Percentiles rank a stretch among this genome's conserved stretches.
Conservation (phyloP, 2,329 filamentous ascomycete genomes). For the Lasiodiplodia hormozganensis region DNA sequence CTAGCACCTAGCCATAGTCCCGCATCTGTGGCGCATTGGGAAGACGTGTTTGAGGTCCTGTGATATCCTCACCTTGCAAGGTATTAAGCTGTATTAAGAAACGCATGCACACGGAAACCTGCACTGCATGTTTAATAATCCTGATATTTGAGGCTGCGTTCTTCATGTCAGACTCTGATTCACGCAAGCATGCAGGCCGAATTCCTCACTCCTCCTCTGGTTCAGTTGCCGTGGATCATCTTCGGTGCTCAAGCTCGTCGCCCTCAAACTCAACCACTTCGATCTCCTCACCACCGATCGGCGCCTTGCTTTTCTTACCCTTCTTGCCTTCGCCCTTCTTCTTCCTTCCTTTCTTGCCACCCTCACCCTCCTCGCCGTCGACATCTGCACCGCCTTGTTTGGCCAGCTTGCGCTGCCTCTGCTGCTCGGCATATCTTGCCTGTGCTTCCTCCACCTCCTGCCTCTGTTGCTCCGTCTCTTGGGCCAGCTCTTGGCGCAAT, state of each 20-base stretch:
- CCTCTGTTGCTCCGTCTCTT: constrained; percentile 38
- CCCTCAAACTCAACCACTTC: constrained; percentile 33
- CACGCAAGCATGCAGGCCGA: not conserved
- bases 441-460: constrained; percentile 45
- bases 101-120: not conserved
- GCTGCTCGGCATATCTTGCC: constrained; percentile 44
- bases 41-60: not conserved
- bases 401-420: constrained; percentile 43
- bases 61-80: not conserved
- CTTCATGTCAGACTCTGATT: too few species aligned
- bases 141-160: not conserved
- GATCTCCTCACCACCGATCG: constrained; percentile 31
- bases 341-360: constrained; percentile 36
- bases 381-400: constrained; percentile 22
- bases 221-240: not conserved
- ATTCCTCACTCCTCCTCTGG: not conserved
- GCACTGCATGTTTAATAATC: not conserved
- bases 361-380: constrained; percentile 23
- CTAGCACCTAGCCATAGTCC: not conserved
- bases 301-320: constrained; percentile 29
- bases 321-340: constrained; percentile 34
- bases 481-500: constrained; percentile 41
- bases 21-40: not conserved
- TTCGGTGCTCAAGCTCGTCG: constrained; percentile 30
- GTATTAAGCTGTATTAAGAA: not conserved